A percentile compares a stretch with the other conserved stretches of the same genome.
phyloP scores from a whole-genome alignment of 1,139 yeast species.

The Hyphopichia wangnamkhiaoensis region DNA sequence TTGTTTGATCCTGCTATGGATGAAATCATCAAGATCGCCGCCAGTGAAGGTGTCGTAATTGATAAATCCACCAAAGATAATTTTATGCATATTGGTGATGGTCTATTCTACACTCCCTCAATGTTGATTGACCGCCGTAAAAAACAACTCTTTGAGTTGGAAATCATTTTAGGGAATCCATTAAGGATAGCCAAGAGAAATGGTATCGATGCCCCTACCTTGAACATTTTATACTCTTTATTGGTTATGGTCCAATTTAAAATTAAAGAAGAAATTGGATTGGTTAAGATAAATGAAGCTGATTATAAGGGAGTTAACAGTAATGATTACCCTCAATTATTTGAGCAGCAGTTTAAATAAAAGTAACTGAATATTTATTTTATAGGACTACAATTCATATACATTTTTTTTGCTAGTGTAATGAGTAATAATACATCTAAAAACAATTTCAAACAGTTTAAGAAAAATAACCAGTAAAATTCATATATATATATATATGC shows the following conservation, averaged over 20 bases:
- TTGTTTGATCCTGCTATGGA: conserved; percentile 63
- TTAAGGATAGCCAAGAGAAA: conserved; percentile 57
- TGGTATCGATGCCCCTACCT: conserved; percentile 58
- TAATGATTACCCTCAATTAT: conserved; percentile 31
- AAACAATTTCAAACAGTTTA: too few species aligned
- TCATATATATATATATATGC: background rate
- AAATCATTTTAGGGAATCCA: conserved; percentile 73
- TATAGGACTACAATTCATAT: too few species aligned
- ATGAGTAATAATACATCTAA: too few species aligned
- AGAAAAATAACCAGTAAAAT: too few species aligned
- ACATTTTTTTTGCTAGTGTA: too few species aligned
- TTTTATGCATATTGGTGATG: conserved; percentile 62
- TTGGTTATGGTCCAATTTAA: conserved; percentile 61
- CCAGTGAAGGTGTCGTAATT: conserved; percentile 57
- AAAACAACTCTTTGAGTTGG: conserved; percentile 70
- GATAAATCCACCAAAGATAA: conserved; percentile 45
- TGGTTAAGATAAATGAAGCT: conserved; percentile 30
- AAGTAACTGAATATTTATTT: too few species aligned
- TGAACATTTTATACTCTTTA: conserved; percentile 57
- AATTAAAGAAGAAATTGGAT: conserved; percentile 54
- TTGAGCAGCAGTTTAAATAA: too few species aligned
- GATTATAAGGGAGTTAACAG: conserved; percentile 29
- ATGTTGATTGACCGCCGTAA: conserved; percentile 74
- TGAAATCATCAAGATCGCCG: conserved; percentile 64
- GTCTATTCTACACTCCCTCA: conserved; percentile 66